Base-by-base conservation (phyloP, 2,329 filamentous ascomycete species). In the Myriosclerotinia curreyana region DNA sequence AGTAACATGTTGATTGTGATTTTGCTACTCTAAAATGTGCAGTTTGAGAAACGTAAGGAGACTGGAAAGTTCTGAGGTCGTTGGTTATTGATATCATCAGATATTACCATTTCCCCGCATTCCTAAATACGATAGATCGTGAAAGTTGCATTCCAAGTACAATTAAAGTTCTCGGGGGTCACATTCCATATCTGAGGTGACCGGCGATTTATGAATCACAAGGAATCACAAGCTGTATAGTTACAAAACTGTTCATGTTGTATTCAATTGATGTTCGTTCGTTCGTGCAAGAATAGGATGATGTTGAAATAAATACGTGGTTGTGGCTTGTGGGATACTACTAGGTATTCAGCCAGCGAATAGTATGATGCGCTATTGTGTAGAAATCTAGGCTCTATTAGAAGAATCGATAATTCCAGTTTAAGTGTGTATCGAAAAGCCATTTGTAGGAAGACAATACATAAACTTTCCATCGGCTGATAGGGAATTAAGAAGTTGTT, bases 311-410 rank as follows among this genome's bases (percentile, higher is more conserved):
- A 17, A 22, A 46, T 34, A 34, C 22, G 31, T 34, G 25, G 28
- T 31, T 31, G 20, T 58, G 40, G 54, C 54, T 58, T 46, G 31
- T 22, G 8, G 28, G 20, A 46, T n/a, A 28, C 28, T 7, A 34
- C 22, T 58, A n/a, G n/a, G n/a, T n/a, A n/a, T n/a, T n/a, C 46
- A 58, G 25, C 40, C 28, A 22, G 54, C 28, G 25, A 58, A 15
- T 58, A 11, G 8, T 34, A 22, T 17, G 40, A 34, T 46, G 25
- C 11, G 22, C 25, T n/a, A 44, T 14, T n/a, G 11, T n/a, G 9
- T 28, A 56, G 11, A 44, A 20, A 3, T 31, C 6, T 31, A 44
- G 25, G 28, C 28, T 31, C 28, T 31, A 31, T 31, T 6, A 31
- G 4, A 50, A 0, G 25, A 31, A 51, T 31, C 12, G n/a, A n/a